Evolutionary conservation across 164 flowering plant genomes (phyloP).

Genomic region (Vitis vinifera): DNA sequence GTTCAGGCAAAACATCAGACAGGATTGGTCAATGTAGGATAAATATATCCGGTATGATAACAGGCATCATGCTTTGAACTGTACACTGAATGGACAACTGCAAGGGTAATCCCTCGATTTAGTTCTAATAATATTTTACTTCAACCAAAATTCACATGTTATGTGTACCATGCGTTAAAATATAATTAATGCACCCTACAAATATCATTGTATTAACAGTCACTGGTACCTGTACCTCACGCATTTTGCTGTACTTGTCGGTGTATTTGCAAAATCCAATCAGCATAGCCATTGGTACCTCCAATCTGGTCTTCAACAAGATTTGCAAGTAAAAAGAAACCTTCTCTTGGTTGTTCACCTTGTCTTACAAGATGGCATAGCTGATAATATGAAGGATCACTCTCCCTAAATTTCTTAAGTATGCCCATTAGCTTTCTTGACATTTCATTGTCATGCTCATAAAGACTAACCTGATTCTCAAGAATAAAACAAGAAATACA

Average conservation of each 20-base stretch:
- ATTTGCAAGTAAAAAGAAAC: slow-evolving; percentile 70
- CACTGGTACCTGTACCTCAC: slow-evolving; percentile 40
- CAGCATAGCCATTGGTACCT: slow-evolving; percentile 73
- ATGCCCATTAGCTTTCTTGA: slow-evolving; percentile 63
- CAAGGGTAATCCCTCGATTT: too few relatives aligned
- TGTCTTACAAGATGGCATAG: slow-evolving; percentile 81
- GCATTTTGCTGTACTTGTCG: slow-evolving; percentile 85
- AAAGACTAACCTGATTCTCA: slow-evolving; percentile 49
- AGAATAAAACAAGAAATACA: slow-evolving; percentile 8
- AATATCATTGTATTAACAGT: background rate
- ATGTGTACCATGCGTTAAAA: background rate
- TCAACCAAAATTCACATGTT: too few relatives aligned
- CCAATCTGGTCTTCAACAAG: slow-evolving; percentile 84
- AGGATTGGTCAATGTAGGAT: background rate
- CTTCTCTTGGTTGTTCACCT: slow-evolving; percentile 96
- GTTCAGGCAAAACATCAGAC: background rate
- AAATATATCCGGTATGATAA: background rate
- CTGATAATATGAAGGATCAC: slow-evolving; percentile 68
- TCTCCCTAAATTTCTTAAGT: slow-evolving; percentile 56
- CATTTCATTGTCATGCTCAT: slow-evolving; percentile 62
- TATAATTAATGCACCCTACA: background rate
- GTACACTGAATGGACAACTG: too few relatives aligned
- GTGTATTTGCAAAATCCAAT: slow-evolving; percentile 79
- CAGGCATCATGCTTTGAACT: background rate
- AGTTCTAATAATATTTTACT: too few relatives aligned